Conservation (phyloP, 2,329 filamentous ascomycete genomes). For the Arthrobotrys sinensis region DNA sequence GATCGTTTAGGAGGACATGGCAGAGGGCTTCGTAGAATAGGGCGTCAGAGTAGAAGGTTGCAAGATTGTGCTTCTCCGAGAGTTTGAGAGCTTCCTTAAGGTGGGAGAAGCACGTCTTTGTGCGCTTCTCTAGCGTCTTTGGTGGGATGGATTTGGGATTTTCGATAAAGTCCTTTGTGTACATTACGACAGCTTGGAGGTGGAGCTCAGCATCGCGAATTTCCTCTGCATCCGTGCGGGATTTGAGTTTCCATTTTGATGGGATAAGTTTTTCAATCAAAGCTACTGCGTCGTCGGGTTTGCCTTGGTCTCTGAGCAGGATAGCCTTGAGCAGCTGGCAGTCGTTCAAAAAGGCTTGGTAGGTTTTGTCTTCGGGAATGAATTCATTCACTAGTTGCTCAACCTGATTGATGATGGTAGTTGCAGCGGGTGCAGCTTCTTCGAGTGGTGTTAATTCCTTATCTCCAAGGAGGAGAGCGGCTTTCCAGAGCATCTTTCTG, state of each 20-base stretch:
- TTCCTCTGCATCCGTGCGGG: constrained; percentile 28
- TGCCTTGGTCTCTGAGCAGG: constrained; percentile 34
- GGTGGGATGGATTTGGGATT: neutral
- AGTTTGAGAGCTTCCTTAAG: constrained; percentile 46
- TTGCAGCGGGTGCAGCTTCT: constrained; percentile 8
- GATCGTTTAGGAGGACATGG: constrained; percentile 36
- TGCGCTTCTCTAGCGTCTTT: constrained; percentile 44
- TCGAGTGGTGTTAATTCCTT: constrained; percentile 26
- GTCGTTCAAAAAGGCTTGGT: constrained; percentile 17
- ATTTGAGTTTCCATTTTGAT: constrained; percentile 54
- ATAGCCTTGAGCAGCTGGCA: constrained; percentile 27
- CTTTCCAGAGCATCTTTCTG: constrained; percentile 45
- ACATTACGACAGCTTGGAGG: constrained; percentile 33
- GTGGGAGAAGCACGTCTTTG: constrained; percentile 34
- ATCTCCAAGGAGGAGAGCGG: constrained; percentile 33
- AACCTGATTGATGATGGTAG: neutral
- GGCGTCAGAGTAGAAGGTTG: constrained; percentile 40
- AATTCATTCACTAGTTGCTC: constrained; percentile 17
- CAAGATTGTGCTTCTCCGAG: constrained; percentile 36
- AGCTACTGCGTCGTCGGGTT: constrained; percentile 45
- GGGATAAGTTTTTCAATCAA: constrained; percentile 45
- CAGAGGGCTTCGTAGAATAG: constrained; percentile 45
- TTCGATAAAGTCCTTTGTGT: constrained; percentile 11
- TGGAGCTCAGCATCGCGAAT: constrained; percentile 34
- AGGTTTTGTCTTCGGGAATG: constrained; percentile 11